Conservation (phyloP, 2,329 filamentous ascomycete genomes). For the Aplosporella prunicola region DNA sequence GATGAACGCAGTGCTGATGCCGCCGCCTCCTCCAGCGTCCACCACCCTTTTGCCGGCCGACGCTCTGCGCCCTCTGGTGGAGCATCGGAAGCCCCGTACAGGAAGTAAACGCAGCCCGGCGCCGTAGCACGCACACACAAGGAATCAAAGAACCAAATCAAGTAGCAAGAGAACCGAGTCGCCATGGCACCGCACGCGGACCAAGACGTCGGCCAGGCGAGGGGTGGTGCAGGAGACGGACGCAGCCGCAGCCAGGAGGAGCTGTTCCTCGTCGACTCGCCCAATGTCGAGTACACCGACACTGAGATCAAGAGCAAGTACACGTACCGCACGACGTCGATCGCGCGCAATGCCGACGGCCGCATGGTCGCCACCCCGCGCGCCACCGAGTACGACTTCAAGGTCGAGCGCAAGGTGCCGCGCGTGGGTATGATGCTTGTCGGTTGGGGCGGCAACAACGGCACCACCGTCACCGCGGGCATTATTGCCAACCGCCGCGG, state of each 20-base stretch:
- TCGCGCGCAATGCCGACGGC: slow-evolving; percentile 61
- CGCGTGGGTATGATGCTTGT: slow-evolving; percentile 97
- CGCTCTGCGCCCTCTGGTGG: slow-evolving; percentile 82
- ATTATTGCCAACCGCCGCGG: slow-evolving; percentile 89
- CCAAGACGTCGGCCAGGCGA: slow-evolving; percentile 48
- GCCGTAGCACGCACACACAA: slow-evolving; percentile 11
- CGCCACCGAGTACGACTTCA: slow-evolving; percentile 92
- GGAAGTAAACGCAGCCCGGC: slow-evolving; percentile 30
- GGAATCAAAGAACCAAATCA: too few relatives aligned
- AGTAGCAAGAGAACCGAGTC: too few relatives aligned
- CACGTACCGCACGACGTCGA: slow-evolving; percentile 87
- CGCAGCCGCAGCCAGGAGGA: slow-evolving; percentile 39
- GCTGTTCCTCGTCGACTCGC: slow-evolving; percentile 80
- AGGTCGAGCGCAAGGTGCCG: slow-evolving; percentile 85
- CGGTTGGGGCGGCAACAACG: slow-evolving; percentile 97
- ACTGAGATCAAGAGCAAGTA: slow-evolving; percentile 86
- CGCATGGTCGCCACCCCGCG: slow-evolving; percentile 76
- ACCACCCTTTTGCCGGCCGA: slow-evolving; percentile 95
- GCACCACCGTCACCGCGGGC: slow-evolving; percentile 90
- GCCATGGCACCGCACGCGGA: slow-evolving; percentile 92
- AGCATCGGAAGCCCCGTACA: slow-evolving; percentile 52
- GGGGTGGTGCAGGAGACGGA: slow-evolving; percentile 39
- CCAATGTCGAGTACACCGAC: slow-evolving; percentile 87
- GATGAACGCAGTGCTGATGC: background rate
- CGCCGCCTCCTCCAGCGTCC: slow-evolving; percentile 49